phyloP scores from a whole-genome alignment of 768 basidiomycete species.

The Ephemerocybe angulata region DNA sequence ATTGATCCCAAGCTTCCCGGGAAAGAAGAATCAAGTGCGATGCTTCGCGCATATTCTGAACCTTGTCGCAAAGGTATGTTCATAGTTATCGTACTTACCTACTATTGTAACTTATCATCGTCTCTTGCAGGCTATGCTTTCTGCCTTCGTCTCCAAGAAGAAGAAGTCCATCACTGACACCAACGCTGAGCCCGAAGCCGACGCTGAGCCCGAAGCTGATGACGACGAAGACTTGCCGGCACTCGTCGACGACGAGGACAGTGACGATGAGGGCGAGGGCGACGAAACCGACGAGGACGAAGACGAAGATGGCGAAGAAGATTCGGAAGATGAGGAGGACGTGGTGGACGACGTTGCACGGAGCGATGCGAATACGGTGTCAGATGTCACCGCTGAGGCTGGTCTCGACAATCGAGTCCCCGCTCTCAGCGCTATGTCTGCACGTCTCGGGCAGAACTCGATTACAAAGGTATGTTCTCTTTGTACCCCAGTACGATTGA shows the following conservation, averaged over 20 bases:
- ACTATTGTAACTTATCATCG: neutral
- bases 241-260: conserved; percentile 8
- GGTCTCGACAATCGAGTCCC: neutral
- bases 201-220: conserved; percentile 10
- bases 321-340: conserved; percentile 1
- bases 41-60: conserved; percentile 39
- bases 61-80: conserved; percentile 30
- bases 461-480: neutral
- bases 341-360: conserved; percentile 17
- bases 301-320: conserved; percentile 8
- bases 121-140: neutral
- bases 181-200: neutral
- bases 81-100: conserved; percentile 23
- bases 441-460: neutral
- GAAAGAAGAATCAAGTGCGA: conserved; percentile 15
- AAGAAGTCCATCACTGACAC: neutral
- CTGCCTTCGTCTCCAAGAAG: neutral
- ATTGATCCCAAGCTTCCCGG: conserved; percentile 18
- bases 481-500: neutral
- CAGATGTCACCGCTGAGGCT: conserved; percentile 30
- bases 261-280: conserved; percentile 5
- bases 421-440: neutral
- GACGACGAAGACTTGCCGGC: too few species aligned
- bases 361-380: conserved; percentile 22
- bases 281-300: conserved; percentile 6